Evolutionary conservation across 495 filamentous ascomycete genomes (phyloP), one percentile per base, ranked within the genome.

Genomic region (Annulohypoxylon maeteangense): DNA sequence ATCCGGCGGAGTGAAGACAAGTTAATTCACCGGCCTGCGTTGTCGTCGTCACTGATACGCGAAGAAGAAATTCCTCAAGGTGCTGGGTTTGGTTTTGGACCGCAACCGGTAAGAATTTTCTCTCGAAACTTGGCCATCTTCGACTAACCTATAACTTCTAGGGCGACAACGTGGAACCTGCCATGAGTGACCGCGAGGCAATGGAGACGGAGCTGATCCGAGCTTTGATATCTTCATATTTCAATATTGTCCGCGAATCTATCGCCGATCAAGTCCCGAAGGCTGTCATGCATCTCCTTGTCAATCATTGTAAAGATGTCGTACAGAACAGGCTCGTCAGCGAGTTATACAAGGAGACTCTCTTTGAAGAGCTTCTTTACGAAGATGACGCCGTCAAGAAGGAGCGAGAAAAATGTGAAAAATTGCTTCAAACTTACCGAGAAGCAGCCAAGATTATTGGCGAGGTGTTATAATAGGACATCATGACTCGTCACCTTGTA

Each of bases 191-290:
- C 55, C 90, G 96, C 51, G 95, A 99, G 83, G 89, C 95, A 27
- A 90, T 99, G 84, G 95, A 99, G 80, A 97, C 95, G 7, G 95
- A 99, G 80, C 88, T 99, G 23, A 99, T 99, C 76, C 93, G 95
- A 32, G 92, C 94, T 32, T 86, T 99, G 34, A 99, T 99, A 73
- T 94, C 91, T 57, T 97, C 93, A 1, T 99, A 99, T 80, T 99
- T 99, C 85, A 94, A 97, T 75, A 99, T 99, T 71, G 95, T 99
- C 10, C 92, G 95, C 58, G 95, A 99, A 77, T 93, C 92, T 38
- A 97, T 98, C 72, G 95, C 95, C 23, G 95, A 99, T 75, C 95
- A 98, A 80, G 96, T 99, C 18, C 95, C 95, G 51, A 99, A 99
- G 82, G 95, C 95, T 1, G 91, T 99, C 73, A 99, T 99, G 95